Evolutionary conservation across 768 basidiomycete species (phyloP).

Genomic region (Imleria badia): DNA sequence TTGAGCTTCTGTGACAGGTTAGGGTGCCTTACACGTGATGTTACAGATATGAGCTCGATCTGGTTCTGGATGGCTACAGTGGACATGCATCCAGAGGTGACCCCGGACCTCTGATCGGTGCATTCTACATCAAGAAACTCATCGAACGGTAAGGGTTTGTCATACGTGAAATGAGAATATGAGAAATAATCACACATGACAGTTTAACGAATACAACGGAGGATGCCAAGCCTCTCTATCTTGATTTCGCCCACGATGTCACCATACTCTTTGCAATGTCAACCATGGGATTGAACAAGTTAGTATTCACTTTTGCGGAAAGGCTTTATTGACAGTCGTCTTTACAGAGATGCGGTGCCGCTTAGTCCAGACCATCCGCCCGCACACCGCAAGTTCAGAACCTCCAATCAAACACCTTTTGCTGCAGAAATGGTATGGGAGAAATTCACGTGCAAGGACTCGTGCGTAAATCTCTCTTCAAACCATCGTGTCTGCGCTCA

Average conservation of each 20-base stretch:
- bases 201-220: conserved; percentile 36
- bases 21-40: background rate
- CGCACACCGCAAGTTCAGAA: conserved; percentile 35
- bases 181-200: background rate
- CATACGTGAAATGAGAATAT: background rate
- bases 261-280: conserved; percentile 39
- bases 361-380: conserved; percentile 30
- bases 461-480: conserved; percentile 19
- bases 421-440: conserved; percentile 46
- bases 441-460: conserved; percentile 38
- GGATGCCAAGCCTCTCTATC: conserved; percentile 31
- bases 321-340: background rate
- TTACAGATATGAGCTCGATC: conserved; percentile 37
- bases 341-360: conserved; percentile 31
- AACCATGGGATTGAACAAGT: conserved; percentile 39
- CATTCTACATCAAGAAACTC: conserved; percentile 39
- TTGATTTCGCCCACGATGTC: conserved; percentile 44
- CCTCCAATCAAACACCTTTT: conserved; percentile 40
- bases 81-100: conserved; percentile 30
- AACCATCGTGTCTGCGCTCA: background rate
- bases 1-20: background rate
- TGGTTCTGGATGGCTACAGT: conserved; percentile 34
- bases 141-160: conserved; percentile 33
- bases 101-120: conserved; percentile 36
- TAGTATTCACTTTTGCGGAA: background rate